Base-by-base conservation (phyloP, 805 yeast genomes). In the Kurtzmaniella cleridarum region DNA sequence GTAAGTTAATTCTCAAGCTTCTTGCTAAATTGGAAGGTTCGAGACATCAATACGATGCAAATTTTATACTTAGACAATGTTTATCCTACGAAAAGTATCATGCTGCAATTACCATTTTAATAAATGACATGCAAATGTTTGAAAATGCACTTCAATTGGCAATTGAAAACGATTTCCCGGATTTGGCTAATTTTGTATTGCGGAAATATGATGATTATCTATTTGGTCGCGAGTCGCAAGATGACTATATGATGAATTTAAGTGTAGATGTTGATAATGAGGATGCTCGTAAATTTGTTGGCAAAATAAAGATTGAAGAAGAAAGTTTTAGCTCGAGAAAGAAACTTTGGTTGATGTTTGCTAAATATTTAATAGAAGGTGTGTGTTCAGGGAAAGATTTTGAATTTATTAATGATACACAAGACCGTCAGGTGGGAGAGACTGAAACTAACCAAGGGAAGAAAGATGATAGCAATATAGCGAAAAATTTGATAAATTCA, bases 71-170 rank as follows among this genome's bases (percentile, higher is more conserved):
- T 26, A 67, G 97, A 40, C 55, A 89, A 24, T 84, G 95, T 49
- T 68, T 84, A 36, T 74, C 72, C 40, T 73, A 75, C 51, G 57
- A 74, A 9, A 78, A 76, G 42, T 66, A 71, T 36, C 76, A 76
- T 43, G 74, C 90, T 1, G 89, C 95, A 1, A 78, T 88, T 8
- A 72, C 75, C 41, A 72, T 93, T n/a, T 79, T 84, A 49, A 76
- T 93, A 1, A 66, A 76, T 36, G 69, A 65, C 40, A 60, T 87
- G 59, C 76, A 72, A 3, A 69, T 84, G 34, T 85, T 73, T 53
- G 95, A 88, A 43, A 89, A 85, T 39, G 97, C 98, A 0, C 78
- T 90, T 27, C 70, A 71, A 35, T 57, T 93, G 40, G 91, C 96
- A 0, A 63, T 93, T 34, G 71, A 75, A 3, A 62, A 77, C 43